A percentile compares a stretch with the other conserved stretches of the same genome.
Conservation (phyloP, 306 rosid genomes). For the Cucumis cinereus region DNA sequence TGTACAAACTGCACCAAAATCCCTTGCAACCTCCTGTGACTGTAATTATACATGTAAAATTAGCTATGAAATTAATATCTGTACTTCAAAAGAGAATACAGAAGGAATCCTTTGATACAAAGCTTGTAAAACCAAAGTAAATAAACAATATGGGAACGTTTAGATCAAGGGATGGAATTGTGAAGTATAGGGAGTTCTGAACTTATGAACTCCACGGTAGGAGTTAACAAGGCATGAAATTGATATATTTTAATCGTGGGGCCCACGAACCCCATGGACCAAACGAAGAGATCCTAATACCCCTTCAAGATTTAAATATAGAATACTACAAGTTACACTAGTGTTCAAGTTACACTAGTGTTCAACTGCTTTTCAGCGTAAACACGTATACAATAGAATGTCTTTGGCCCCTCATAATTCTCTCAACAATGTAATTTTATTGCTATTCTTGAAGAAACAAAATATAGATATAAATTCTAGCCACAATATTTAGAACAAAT, state of each 20-base stretch:
- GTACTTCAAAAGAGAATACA: background rate
- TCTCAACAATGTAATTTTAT: background rate
- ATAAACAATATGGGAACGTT: background rate
- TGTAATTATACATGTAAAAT: conserved; percentile 24
- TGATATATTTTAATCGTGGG: too few relatives aligned
- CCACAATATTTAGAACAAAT: background rate
- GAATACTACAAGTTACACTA: background rate
- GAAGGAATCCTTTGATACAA: background rate
- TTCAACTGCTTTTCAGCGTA: background rate
- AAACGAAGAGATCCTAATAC: too few relatives aligned
- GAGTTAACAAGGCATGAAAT: too few relatives aligned
- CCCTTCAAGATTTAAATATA: too few relatives aligned
- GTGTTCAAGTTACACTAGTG: background rate
- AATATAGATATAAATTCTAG: background rate
- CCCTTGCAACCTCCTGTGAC: conserved; percentile 78
- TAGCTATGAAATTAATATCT: background rate
- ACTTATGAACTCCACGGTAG: too few relatives aligned
- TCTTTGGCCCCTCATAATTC: background rate
- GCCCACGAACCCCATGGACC: too few relatives aligned
- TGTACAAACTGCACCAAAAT: conserved; percentile 84
- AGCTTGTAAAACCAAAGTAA: background rate
- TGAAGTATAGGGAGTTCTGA: too few relatives aligned
- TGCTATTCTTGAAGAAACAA: background rate
- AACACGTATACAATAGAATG: background rate
- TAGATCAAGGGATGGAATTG: too few relatives aligned